Evolutionary conservation across 1,139 yeast genomes (phyloP), one percentile per base, ranked within the genome.

Genomic region (Scheffersomyces segobiensis): DNA sequence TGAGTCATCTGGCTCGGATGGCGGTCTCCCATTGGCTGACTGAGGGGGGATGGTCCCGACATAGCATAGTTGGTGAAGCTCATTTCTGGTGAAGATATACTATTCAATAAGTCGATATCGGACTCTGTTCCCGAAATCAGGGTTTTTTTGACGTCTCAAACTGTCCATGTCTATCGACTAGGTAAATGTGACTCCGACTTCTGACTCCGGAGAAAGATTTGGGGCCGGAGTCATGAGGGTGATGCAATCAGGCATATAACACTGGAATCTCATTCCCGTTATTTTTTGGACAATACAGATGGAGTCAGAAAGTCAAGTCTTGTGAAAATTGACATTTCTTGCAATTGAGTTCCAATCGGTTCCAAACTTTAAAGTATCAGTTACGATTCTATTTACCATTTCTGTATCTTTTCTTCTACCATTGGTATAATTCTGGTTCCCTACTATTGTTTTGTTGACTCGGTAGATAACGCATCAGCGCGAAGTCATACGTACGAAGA

Each of bases 11-110:
- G 20, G 20, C 47, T 24, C 42, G 47, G 42, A 14, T 3, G 42
- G 42, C 42, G 17, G 52, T 19, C 24, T 52, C 48, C 51, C 52
- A 55, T 52, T 55, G 57, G 54, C 49, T 21, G 54, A 19, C 32
- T 42, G 54, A n/a, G 21, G 17, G 53, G 8, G n/a, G 17, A 17
- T 21, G 52, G 8, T 20, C 52, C 21, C 46, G n/a, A 20, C 49
- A 50, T 49, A 19, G 20, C 50, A 22, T 20, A 49, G n/a, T 19
- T 10, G 17, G 5, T 21, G 18, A 24, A 32, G 50, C 53, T 49
- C 42, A 39, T 24, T 50, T 48, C 32, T 20, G 24, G 46, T 39
- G 50, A 55, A 32, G 14, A 14, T 32, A 32, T 8, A 10, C 42
- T 5, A 12, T 32, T 32, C 42, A 32, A 8, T 14, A 32, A 32